Evolutionary conservation across 1,284 basidiomycete species (phyloP), one percentile per base, ranked within the genome.

Genomic region (Ustilago curta): DNA sequence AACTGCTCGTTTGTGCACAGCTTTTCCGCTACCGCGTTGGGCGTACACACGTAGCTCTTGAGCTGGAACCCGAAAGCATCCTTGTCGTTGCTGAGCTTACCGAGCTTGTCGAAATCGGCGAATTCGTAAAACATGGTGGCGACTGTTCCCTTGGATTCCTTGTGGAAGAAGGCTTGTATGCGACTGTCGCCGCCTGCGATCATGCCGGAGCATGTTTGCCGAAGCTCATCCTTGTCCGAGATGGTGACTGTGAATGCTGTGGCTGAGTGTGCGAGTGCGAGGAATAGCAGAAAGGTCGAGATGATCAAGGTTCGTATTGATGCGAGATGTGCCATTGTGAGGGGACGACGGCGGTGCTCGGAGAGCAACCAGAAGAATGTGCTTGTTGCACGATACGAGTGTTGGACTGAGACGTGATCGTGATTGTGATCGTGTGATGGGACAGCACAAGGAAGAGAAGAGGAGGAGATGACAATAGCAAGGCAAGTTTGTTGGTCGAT

Each of bases 81-180:
- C 16, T 51, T 55, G 2, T 82, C 72, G 18, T 62, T 44, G 3
- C 62, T 62, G n/a, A 85, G 81, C 27, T 86, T 92, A 35, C 96
- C 96, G 12, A 99, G 88, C 82, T 92, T 94, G 58, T 88, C 86
- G 52, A 91, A 91, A 83, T 99, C 96, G 31, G 88, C 84, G 93
- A 95, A 98, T 86, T 99, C 96, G 84, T 98, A 99, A 50, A 99
- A 90, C 61, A 97, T 91, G 87, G 96, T 91, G 18, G 96, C 93
- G 29, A 97, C 88, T 82, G 95, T 93, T n/a, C 96, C 96, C 78
- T 90, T 87, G 3, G 94, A 94, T 11, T 82, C 66, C 4, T 87
- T 85, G 77, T 93, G 90, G 86, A 97, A 98, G 7, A 64, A 31
- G 37, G 72, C 67, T 85, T 96, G 93, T 75, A 97, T 94, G 85